Percentiles rank a stretch among this genome's conserved stretches.
phyloP scores from a whole-genome alignment of 2,329 filamentous ascomycete genomes.

The Tympanopsis confertula region DNA sequence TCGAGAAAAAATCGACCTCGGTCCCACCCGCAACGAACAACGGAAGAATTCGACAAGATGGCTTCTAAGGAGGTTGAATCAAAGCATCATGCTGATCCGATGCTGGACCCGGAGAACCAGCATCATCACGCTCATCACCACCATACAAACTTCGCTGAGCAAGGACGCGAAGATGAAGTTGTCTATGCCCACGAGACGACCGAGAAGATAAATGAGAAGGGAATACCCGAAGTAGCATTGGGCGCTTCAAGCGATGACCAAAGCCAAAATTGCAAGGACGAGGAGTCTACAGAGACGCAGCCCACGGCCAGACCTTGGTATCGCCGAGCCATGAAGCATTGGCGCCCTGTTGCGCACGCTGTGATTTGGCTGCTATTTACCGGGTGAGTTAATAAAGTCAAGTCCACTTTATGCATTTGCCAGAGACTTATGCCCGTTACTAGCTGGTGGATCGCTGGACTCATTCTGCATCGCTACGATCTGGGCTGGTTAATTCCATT shows the following conservation, averaged over 20 bases:
- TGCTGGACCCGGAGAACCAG: neutral
- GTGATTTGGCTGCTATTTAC: neutral
- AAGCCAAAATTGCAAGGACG: neutral
- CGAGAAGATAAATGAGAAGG: no score
- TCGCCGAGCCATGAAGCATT: neutral
- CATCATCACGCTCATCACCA: neutral
- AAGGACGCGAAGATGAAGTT: neutral
- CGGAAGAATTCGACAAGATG: no score
- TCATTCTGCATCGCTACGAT: neutral
- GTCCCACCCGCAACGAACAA: no score
- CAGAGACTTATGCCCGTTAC: neutral
- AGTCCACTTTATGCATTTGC: no score
- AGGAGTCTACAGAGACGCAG: neutral
- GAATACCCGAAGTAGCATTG: neutral
- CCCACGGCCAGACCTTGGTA: neutral
- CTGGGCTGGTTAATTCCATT: conserved; percentile 51
- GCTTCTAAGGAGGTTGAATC: no score
- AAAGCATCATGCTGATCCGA: neutral
- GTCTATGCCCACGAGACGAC: neutral
- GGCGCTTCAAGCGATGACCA: neutral
- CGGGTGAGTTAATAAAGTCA: conserved; percentile 1
- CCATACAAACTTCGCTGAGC: neutral
- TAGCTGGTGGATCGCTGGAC: neutral
- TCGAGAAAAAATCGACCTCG: no score
- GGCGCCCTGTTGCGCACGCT: neutral